Evolutionary conservation across 352 stramenopile genomes (phyloP).

Genomic region (Phytophthora europaea): DNA sequence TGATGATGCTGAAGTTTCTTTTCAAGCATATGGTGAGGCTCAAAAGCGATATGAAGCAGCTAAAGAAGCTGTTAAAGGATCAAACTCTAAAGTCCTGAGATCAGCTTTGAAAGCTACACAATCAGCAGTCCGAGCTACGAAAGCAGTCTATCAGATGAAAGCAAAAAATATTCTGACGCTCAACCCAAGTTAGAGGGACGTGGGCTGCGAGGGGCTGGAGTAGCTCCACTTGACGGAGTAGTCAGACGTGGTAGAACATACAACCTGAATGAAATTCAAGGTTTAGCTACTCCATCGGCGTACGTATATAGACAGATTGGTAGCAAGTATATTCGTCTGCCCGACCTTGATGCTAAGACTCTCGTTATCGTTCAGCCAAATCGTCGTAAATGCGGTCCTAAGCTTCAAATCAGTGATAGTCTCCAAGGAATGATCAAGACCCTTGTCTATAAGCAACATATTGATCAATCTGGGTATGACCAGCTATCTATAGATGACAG

Average conservation of each 20-base stretch:
- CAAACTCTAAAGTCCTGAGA: not conserved
- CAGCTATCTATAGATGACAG: conserved; percentile 12
- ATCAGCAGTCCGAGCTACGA: not conserved
- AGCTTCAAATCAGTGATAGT: not conserved
- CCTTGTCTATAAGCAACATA: not conserved
- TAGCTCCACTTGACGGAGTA: conserved; percentile 2
- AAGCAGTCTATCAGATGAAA: too few relatives aligned
- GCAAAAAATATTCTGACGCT: not conserved
- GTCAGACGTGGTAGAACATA: conserved; percentile 10
- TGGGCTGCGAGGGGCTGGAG: not conserved
- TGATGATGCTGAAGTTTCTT: conserved; percentile 2
- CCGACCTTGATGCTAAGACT: conserved; percentile 22
- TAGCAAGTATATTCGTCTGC: conserved; percentile 2
- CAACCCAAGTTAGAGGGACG: not conserved
- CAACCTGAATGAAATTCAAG: conserved; percentile 19
- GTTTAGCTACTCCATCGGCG: not conserved
- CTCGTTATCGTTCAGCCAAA: not conserved
- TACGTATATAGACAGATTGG: not conserved
- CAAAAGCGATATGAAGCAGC: not conserved
- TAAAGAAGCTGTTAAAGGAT: not conserved
- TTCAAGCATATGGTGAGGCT: not conserved
- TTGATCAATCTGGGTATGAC: not conserved
- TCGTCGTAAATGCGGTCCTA: not conserved
- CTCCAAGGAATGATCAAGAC: conserved; percentile 11
- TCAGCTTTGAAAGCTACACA: not conserved